Percentiles rank a stretch among this genome's conserved stretches.
These are phyloP conservation scores for Juglanconis juglandina DNA, from an alignment of 2,329 filamentous ascomycete species.

Conservation along the genomic window DNA sequence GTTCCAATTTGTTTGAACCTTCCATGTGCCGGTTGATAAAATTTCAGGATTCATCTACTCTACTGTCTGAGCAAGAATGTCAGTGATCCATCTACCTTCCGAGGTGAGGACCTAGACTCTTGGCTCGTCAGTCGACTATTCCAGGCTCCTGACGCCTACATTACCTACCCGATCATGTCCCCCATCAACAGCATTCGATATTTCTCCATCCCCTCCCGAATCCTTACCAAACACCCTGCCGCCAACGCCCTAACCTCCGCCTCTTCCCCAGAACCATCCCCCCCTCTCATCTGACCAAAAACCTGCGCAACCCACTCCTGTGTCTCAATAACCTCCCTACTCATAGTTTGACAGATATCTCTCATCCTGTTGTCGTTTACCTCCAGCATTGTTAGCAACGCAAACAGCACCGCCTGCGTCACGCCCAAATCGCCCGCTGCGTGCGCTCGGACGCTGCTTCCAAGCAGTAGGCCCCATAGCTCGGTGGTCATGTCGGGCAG, in stretches of 20 bases:
- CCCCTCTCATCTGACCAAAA: constrained; percentile 59
- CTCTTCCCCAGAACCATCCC: constrained; percentile 61
- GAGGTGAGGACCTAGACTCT: too few relatives aligned
- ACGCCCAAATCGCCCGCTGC: constrained; percentile 62
- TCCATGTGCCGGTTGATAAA: too few relatives aligned
- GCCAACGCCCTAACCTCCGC: constrained; percentile 75
- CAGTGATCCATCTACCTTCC: too few relatives aligned
- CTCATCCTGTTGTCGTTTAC: constrained; percentile 72
- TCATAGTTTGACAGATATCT: constrained; percentile 69
- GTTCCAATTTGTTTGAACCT: too few relatives aligned
- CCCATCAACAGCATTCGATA: constrained; percentile 77
- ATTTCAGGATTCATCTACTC: too few relatives aligned
- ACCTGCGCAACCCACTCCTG: constrained; percentile 79
- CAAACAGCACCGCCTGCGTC: constrained; percentile 72
- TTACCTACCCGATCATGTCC: constrained; percentile 46
- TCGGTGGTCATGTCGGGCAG: constrained; percentile 80
- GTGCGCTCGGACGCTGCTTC: constrained; percentile 54
- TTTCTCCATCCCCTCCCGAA: constrained; percentile 77
- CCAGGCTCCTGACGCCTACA: not conserved
- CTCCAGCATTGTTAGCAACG: constrained; percentile 76
- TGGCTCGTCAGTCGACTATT: too few relatives aligned
- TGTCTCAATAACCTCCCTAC: constrained; percentile 77
- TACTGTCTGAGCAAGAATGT: too few relatives aligned
- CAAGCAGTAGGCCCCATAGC: constrained; percentile 76
- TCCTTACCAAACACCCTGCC: constrained; percentile 71